phyloP scores from a whole-genome alignment of 2,329 filamentous ascomycete genomes.

The Torrubiellomyces zombiae region DNA sequence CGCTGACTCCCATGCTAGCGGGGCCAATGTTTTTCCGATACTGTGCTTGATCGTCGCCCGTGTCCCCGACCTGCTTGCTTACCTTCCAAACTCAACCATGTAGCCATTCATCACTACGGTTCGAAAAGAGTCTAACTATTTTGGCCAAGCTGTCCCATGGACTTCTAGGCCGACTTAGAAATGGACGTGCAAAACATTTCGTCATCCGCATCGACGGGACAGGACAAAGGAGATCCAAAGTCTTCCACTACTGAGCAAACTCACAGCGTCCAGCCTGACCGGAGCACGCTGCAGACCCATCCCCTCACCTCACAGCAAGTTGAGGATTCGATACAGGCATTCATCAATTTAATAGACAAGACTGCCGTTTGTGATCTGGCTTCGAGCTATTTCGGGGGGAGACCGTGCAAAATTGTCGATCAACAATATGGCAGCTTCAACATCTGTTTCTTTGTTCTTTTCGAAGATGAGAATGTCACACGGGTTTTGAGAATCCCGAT shows the following conservation, averaged over 20 bases:
- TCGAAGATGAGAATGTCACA: background rate
- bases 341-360: conserved; percentile 9
- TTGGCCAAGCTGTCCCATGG: too few relatives aligned
- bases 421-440: conserved; percentile 9
- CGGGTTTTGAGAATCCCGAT: conserved; percentile 2
- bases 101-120: background rate
- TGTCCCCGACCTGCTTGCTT: too few relatives aligned
- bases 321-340: conserved; percentile 2
- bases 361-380: conserved; percentile 9
- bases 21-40: too few relatives aligned
- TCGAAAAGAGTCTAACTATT: too few relatives aligned
- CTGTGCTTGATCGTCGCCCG: too few relatives aligned
- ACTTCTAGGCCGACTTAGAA: too few relatives aligned
- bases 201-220: background rate
- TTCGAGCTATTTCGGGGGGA: conserved; percentile 7
- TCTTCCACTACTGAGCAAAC: too few relatives aligned
- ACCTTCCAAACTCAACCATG: too few relatives aligned
- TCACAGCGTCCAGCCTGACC: too few relatives aligned
- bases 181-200: background rate
- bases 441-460: conserved; percentile 9
- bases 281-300: too few relatives aligned
- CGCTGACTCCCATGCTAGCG: too few relatives aligned
- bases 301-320: conserved; percentile 1
- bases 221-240: background rate
- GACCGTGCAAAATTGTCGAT: conserved; percentile 6